A percentile compares a stretch with the other conserved stretches of the same genome.
Conservation (phyloP, 2,329 filamentous ascomycete genomes). For the Penicillium sp. region DNA sequence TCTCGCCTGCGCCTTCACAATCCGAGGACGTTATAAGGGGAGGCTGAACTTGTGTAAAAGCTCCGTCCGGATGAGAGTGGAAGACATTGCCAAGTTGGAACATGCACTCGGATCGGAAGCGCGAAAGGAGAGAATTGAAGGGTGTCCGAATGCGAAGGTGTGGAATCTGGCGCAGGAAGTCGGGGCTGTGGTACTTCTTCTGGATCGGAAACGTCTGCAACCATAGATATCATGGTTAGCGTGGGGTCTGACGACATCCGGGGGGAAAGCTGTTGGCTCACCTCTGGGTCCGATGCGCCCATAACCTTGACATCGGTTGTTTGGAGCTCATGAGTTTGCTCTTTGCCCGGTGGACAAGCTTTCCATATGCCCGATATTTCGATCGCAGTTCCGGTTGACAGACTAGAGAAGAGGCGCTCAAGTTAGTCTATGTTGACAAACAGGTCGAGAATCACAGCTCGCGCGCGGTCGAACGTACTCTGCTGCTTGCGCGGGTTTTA, state of each 20-base stretch:
- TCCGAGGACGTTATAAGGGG: slow-evolving; percentile 96
- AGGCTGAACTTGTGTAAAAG: slow-evolving; percentile 69
- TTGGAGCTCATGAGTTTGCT: slow-evolving; percentile 77
- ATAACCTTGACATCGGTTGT: slow-evolving; percentile 67
- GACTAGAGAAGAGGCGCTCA: slow-evolving; percentile 50
- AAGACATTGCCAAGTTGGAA: slow-evolving; percentile 75
- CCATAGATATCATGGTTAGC: slow-evolving; percentile 11
- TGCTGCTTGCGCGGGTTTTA: slow-evolving; percentile 68
- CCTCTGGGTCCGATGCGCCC: slow-evolving; percentile 75
- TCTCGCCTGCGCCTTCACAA: slow-evolving; percentile 93
- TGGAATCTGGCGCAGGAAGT: slow-evolving; percentile 83
- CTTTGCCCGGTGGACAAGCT: slow-evolving; percentile 61
- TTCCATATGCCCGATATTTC: slow-evolving; percentile 75
- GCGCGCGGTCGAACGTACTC: slow-evolving; percentile 55
- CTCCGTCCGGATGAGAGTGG: slow-evolving; percentile 59
- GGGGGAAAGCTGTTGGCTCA: slow-evolving; percentile 45
- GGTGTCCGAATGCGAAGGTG: slow-evolving; percentile 82
- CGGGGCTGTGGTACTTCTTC: slow-evolving; percentile 89
- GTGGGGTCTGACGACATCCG: neutral
- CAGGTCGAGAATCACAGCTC: neutral
- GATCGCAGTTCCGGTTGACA: slow-evolving; percentile 79
- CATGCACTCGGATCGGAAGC: slow-evolving; percentile 78
- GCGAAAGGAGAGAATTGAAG: slow-evolving; percentile 74
- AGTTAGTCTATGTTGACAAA: slow-evolving; percentile 11
- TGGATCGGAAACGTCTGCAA: slow-evolving; percentile 83